Percentiles rank a stretch among this genome's conserved stretches.
These are phyloP conservation scores for Coniella vitis DNA, from an alignment of 2,329 filamentous ascomycete species.

Conservation along the genomic window DNA sequence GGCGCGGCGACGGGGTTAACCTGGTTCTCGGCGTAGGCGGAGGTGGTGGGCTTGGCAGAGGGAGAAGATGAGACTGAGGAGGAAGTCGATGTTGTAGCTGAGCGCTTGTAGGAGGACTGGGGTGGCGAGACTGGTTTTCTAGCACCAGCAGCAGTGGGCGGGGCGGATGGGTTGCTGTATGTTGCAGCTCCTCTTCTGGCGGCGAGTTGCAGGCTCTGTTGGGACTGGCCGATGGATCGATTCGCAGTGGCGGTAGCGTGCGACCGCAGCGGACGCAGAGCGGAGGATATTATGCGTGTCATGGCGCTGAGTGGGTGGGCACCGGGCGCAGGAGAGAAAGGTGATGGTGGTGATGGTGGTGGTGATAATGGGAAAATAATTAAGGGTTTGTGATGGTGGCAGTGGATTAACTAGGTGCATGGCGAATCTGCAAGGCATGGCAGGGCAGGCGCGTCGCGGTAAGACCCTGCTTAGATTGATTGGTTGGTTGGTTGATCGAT, in stretches of 20 bases:
- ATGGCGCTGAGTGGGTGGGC: not conserved
- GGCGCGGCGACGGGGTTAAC: constrained; percentile 5
- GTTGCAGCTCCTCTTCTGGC: constrained; percentile 9
- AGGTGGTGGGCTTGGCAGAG: constrained; percentile 6
- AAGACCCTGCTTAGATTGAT: too few relatives aligned
- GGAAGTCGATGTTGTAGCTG: constrained; percentile 6
- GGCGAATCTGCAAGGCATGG: too few relatives aligned
- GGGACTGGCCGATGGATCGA: not conserved
- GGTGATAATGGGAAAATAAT: not conserved
- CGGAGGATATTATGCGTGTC: constrained; percentile 11
- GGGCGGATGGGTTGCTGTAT: not conserved
- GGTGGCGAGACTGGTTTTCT: not conserved
- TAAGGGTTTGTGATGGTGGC: not conserved
- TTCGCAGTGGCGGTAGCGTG: not conserved
- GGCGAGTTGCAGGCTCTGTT: not conserved
- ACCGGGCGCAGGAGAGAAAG: not conserved
- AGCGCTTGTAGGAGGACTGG: constrained; percentile 9
- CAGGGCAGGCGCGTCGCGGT: too few relatives aligned
- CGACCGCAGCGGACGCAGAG: constrained; percentile 10
- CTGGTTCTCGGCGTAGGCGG: constrained; percentile 10
- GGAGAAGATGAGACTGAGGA: not conserved
- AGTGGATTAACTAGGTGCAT: not conserved
- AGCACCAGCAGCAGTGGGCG: not conserved
- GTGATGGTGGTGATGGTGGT: not conserved
- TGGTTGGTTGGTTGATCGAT: not conserved